Evolutionary conservation across 2,329 filamentous ascomycete genomes (phyloP).

Genomic region (Ophiocordyceps australis): DNA sequence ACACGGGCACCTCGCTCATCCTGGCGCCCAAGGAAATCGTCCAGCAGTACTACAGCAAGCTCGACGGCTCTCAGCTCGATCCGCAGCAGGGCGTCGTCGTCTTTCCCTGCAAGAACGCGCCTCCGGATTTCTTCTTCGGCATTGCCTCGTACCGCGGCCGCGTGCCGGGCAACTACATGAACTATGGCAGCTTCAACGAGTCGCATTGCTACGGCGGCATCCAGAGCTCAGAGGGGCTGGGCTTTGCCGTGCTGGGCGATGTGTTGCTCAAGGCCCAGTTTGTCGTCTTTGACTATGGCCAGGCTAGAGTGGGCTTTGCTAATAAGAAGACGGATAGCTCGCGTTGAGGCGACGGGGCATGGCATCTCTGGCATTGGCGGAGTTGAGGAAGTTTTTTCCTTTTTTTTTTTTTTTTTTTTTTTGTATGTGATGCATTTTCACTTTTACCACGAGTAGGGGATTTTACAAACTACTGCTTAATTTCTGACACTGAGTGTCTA

Average conservation of each 20-base stretch:
- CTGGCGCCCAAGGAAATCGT: conserved; percentile 35
- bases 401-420: too few relatives aligned
- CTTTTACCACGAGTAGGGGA: too few relatives aligned
- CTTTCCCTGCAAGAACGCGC: conserved; percentile 32
- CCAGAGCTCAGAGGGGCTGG: conserved; percentile 15
- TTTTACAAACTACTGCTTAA: too few relatives aligned
- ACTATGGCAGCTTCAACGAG: conserved; percentile 12
- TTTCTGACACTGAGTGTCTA: too few relatives aligned
- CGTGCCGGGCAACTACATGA: conserved; percentile 18
- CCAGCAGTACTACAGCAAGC: conserved; percentile 38
- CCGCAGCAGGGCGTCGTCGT: conserved; percentile 31
- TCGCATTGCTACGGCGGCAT: conserved; percentile 17
- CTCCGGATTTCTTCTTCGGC: conserved; percentile 24
- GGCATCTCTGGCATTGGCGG: too few relatives aligned
- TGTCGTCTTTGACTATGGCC: conserved; percentile 19
- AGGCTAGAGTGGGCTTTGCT: conserved; percentile 16
- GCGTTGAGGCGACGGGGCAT: too few relatives aligned
- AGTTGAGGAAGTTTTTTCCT: too few relatives aligned
- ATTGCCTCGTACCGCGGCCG: conserved; percentile 14
- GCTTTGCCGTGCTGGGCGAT: conserved; percentile 20
- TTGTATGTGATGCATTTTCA: too few relatives aligned
- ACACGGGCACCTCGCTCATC: conserved; percentile 53
- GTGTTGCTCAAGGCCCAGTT: conserved; percentile 24
- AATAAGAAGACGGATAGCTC: conserved; percentile 14
- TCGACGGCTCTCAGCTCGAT: conserved; percentile 29